Conservation (phyloP, 1,284 basidiomycete species). For the Irpex sp. region DNA sequence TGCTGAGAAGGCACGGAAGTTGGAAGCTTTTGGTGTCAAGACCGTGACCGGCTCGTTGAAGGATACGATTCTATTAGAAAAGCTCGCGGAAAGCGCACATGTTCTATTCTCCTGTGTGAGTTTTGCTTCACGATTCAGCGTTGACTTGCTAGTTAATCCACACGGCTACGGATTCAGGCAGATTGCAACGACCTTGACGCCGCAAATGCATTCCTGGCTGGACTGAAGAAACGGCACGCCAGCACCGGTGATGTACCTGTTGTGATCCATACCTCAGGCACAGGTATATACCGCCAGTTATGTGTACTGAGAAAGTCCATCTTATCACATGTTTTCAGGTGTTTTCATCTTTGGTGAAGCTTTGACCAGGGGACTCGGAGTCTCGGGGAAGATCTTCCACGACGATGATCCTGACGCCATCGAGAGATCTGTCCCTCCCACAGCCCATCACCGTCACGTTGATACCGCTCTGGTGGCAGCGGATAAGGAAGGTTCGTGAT, state of each 20-base stretch:
- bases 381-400: conserved; percentile 33
- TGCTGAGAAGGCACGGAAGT: conserved; percentile 35
- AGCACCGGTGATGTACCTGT: conserved; percentile 37
- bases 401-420: conserved; percentile 26
- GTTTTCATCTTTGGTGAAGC: conserved; percentile 29
- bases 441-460: conserved; percentile 24
- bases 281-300: not conserved
- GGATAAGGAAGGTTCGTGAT: conserved; percentile 21
- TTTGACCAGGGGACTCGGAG: conserved; percentile 12
- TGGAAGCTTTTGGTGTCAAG: conserved; percentile 33
- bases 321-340: conserved; percentile 17
- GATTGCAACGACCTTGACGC: conserved; percentile 38
- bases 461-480: conserved; percentile 22
- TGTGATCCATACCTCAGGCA: conserved; percentile 49
- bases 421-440: conserved; percentile 21
- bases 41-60: conserved; percentile 36
- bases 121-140: not conserved
- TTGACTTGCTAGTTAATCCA: not conserved
- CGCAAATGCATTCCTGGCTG: conserved; percentile 39
- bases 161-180: conserved; percentile 27
- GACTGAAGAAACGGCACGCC: conserved; percentile 39
- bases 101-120: conserved; percentile 24
- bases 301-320: not conserved
- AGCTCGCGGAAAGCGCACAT: conserved; percentile 20
- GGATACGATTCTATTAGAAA: conserved; percentile 28